A percentile compares a stretch with the other conserved stretches of the same genome.
Evolutionary conservation across 2,329 filamentous ascomycete species (phyloP).

Genomic region (Fusarium haematococcum): DNA sequence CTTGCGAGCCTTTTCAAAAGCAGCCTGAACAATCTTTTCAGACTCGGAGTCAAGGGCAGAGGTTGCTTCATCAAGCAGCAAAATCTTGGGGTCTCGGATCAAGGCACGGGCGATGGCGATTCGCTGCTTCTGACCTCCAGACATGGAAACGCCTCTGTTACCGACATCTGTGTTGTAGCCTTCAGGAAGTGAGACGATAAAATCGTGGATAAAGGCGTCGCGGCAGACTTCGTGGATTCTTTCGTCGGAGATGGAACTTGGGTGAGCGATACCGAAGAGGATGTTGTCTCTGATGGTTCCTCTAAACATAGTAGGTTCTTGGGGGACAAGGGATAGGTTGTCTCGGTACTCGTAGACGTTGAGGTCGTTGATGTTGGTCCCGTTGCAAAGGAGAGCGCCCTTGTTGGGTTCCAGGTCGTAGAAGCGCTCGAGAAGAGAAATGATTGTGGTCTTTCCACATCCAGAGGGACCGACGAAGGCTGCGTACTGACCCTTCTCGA

Average conservation of each 20-base stretch:
- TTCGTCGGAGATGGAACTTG: conserved; percentile 62
- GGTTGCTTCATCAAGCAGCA: conserved; percentile 80
- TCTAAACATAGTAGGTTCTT: conserved; percentile 79
- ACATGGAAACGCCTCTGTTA: conserved; percentile 73
- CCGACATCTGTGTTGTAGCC: conserved; percentile 77
- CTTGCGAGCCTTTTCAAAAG: conserved; percentile 72
- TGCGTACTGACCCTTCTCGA: conserved; percentile 76
- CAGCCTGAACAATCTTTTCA: conserved; percentile 71
- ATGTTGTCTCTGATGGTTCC: conserved; percentile 79
- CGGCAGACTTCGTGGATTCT: conserved; percentile 66
- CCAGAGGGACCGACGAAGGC: conserved; percentile 78
- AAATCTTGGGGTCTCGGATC: conserved; percentile 70
- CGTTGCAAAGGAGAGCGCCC: conserved; percentile 75
- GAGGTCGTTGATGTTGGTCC: conserved; percentile 66
- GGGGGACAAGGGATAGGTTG: conserved; percentile 76
- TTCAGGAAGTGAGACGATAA: conserved; percentile 74
- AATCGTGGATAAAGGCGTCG: conserved; percentile 77
- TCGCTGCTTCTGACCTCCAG: conserved; percentile 78
- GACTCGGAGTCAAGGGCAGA: conserved; percentile 71
- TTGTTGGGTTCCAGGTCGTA: conserved; percentile 68
- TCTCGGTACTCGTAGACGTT: conserved; percentile 72
- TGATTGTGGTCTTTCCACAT: conserved; percentile 79
- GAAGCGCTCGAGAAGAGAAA: conserved; percentile 74
- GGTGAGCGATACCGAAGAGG: conserved; percentile 68
- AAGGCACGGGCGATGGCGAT: conserved; percentile 77